phyloP scores from a whole-genome alignment of 176 grass and related monocot genomes.

The Alopecurus myosuroides region DNA sequence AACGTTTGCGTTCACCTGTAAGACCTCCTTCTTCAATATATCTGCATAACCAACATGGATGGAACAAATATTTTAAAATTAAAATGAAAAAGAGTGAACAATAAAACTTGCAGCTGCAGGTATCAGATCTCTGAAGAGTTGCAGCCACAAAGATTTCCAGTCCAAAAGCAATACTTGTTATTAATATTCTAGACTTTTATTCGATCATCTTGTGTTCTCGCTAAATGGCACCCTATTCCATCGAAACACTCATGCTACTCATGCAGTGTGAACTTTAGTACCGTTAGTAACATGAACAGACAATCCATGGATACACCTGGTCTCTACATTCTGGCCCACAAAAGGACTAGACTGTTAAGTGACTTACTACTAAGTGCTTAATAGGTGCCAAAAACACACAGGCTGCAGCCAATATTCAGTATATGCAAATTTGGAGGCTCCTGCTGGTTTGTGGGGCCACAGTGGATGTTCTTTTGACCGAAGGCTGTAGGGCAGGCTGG shows the following conservation, averaged over 20 bases:
- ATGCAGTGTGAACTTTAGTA: neutral
- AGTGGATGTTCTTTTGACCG: neutral
- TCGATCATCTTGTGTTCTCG: neutral
- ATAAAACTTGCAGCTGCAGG: neutral
- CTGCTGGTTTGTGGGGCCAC: neutral
- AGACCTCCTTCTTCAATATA: constrained; percentile 96
- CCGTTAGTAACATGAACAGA: neutral
- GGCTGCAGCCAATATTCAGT: neutral
- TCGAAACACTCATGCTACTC: neutral
- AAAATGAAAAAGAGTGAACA: neutral
- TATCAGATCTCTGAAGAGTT: constrained; percentile 3
- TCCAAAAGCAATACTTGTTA: neutral
- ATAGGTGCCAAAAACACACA: neutral
- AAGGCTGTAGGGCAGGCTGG: neutral
- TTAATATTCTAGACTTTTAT: neutral
- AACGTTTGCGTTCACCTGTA: constrained; percentile 97
- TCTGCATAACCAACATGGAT: constrained; percentile 30
- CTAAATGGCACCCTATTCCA: neutral
- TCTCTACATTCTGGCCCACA: neutral
- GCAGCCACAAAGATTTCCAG: neutral
- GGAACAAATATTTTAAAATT: neutral
- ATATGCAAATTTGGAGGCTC: neutral
- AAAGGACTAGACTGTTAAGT: neutral
- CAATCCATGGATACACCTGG: neutral
- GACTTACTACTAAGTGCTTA: neutral